phyloP scores from a whole-genome alignment of 2,329 filamentous ascomycete genomes.

The Cercospora canescens region DNA sequence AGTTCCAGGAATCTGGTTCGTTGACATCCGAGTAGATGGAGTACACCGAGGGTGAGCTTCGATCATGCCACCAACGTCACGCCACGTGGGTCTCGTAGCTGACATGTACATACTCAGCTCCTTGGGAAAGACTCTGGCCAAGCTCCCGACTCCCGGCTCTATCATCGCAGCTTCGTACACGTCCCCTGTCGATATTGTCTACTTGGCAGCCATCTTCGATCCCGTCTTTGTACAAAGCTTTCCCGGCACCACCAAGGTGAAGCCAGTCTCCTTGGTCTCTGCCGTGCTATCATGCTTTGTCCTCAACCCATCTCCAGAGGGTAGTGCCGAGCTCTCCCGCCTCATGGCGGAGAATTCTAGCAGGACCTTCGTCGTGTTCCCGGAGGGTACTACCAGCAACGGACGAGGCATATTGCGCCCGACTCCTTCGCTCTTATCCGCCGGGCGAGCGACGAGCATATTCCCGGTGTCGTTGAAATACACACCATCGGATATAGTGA shows the following conservation, averaged over 20 bases:
- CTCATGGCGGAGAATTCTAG: constrained; percentile 69
- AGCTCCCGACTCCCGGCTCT: constrained; percentile 72
- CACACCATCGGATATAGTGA: constrained; percentile 84
- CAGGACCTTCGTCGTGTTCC: constrained; percentile 82
- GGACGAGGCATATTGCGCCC: constrained; percentile 85
- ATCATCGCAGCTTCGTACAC: constrained; percentile 91
- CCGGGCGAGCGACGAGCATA: constrained; percentile 68
- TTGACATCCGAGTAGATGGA: constrained; percentile 96
- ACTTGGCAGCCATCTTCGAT: constrained; percentile 93
- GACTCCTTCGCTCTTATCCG: constrained; percentile 72
- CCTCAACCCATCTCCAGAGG: constrained; percentile 19
- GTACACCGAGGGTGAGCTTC: constrained; percentile 76
- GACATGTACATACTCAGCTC: constrained; percentile 50
- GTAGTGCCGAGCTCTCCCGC: constrained; percentile 38
- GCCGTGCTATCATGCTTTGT: constrained; percentile 64
- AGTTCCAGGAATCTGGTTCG: constrained; percentile 95
- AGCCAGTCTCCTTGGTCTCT: constrained; percentile 72
- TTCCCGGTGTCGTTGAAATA: constrained; percentile 92
- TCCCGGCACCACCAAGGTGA: constrained; percentile 65
- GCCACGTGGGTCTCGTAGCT: constrained; percentile 16
- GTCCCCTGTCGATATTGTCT: constrained; percentile 88
- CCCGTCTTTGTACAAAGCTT: constrained; percentile 90
- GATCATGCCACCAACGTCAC: background rate
- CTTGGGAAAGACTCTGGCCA: constrained; percentile 69
- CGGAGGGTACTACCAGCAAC: constrained; percentile 93